phyloP scores from a whole-genome alignment of 305 asterid genomes.

The Fraxinus paxiana region DNA sequence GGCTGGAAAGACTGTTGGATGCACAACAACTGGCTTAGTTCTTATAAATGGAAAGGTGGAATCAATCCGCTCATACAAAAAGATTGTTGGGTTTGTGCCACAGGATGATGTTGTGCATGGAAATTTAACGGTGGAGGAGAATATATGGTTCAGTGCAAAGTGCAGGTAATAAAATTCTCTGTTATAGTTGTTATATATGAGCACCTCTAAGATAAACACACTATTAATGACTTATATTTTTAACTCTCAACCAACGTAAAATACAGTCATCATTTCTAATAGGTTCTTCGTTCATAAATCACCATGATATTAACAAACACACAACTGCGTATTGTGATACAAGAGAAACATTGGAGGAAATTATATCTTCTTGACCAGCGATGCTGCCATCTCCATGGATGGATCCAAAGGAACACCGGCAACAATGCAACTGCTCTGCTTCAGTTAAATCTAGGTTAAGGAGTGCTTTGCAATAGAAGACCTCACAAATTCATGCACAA shows the following conservation, averaged over 20 bases:
- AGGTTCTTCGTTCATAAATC: neutral
- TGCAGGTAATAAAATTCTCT: slow-evolving; percentile 55
- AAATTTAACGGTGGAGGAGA: slow-evolving; percentile 86
- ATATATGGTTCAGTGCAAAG: slow-evolving; percentile 87
- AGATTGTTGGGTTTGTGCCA: slow-evolving; percentile 79
- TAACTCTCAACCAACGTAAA: neutral
- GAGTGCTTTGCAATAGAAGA: neutral
- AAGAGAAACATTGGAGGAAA: neutral
- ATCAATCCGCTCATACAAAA: slow-evolving; percentile 66
- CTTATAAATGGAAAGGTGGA: slow-evolving; percentile 63
- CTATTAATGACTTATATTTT: neutral
- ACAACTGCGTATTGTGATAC: neutral
- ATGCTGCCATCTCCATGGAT: neutral
- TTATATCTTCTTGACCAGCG: neutral
- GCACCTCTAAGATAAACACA: neutral
- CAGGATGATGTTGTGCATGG: slow-evolving; percentile 96
- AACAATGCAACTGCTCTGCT: neutral
- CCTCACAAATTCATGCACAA: neutral
- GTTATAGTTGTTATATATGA: neutral
- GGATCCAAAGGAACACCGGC: neutral
- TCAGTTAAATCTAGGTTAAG: neutral
- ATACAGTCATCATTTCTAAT: neutral
- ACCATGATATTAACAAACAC: neutral
- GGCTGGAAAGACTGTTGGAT: slow-evolving; percentile 82
- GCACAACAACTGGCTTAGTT: slow-evolving; percentile 55